These are phyloP conservation scores for Solanum piurae DNA, from an alignment of 257 asterid genomes.

Conservation along the genomic window DNA sequence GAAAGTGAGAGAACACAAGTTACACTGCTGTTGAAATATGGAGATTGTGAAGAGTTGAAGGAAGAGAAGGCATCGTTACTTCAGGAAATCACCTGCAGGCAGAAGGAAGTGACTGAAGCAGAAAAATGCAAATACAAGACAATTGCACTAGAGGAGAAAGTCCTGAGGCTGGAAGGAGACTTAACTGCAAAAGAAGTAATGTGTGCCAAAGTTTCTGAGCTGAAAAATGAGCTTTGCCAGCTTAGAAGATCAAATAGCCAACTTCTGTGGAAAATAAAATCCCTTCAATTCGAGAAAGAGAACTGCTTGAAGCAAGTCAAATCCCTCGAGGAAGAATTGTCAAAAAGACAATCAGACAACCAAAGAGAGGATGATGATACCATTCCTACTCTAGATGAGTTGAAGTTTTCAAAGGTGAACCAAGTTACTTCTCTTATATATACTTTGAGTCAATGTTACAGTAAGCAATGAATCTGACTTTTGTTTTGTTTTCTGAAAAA, in stretches of 20 bases:
- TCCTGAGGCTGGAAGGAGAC: constrained; percentile 40
- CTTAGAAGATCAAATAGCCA: constrained; percentile 20
- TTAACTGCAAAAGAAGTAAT: constrained; percentile 30
- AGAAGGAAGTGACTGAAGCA: constrained; percentile 6
- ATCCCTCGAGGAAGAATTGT: constrained; percentile 5
- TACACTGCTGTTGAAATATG: constrained; percentile 14
- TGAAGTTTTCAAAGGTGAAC: neutral
- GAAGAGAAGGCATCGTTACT: constrained; percentile 5
- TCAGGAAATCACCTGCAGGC: constrained; percentile 16
- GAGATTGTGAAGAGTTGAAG: constrained; percentile 24
- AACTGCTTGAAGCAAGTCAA: constrained; percentile 6
- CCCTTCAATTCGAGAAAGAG: constrained; percentile 17
- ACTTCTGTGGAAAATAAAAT: constrained; percentile 13
- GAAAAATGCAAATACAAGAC: constrained; percentile 20
- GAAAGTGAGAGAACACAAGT: constrained; percentile 19
- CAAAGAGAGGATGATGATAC: neutral
- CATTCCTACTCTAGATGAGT: neutral
- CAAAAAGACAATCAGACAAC: neutral
- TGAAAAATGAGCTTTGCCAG: constrained; percentile 25
- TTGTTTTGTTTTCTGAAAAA: neutral
- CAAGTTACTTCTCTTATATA: neutral
- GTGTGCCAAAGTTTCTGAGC: constrained; percentile 16
- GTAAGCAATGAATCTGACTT: neutral
- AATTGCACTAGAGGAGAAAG: constrained; percentile 28
- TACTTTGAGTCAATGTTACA: neutral